Evolutionary conservation across 345 rosid species (phyloP).

Genomic region (Hevea brasiliensis): DNA sequence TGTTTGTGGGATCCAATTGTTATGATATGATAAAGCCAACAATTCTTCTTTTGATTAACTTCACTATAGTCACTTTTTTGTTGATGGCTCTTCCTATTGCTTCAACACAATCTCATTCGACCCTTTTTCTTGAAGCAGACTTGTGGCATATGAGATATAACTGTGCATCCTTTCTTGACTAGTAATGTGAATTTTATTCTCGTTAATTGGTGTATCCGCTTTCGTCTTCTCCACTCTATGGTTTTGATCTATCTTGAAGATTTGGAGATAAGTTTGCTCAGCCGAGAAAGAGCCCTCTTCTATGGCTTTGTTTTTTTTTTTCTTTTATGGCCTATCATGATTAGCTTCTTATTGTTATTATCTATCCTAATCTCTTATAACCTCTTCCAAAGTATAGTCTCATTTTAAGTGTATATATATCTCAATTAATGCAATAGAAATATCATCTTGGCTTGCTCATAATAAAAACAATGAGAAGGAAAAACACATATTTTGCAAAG

Average conservation of each 20-base stretch:
- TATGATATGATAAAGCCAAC: conserved; percentile 88
- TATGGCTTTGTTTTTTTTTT: conserved; percentile 68
- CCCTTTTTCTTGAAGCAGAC: conserved; percentile 78
- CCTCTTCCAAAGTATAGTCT: too few relatives aligned
- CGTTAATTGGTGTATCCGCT: conserved; percentile 67
- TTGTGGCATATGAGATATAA: conserved; percentile 82
- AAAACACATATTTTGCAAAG: too few relatives aligned
- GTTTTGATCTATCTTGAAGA: conserved; percentile 50
- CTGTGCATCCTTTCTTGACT: conserved; percentile 81
- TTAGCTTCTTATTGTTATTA: too few relatives aligned
- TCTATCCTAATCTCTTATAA: too few relatives aligned
- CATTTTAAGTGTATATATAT: too few relatives aligned
- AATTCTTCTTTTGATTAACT: conserved; percentile 91
- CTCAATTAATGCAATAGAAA: too few relatives aligned
- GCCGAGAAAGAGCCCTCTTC: conserved; percentile 54
- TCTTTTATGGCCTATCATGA: too few relatives aligned
- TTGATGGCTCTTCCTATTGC: conserved; percentile 99
- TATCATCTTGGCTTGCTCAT: too few relatives aligned
- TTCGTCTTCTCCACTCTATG: conserved; percentile 76
- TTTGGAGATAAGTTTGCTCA: conserved; percentile 24
- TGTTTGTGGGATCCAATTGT: conserved; percentile 87
- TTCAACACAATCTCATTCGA: conserved; percentile 80
- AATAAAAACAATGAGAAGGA: too few relatives aligned
- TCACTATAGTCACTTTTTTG: conserved; percentile 89
- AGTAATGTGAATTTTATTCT: conserved; percentile 88